These are phyloP conservation scores for Tilletia setariae DNA, from an alignment of 1,284 basidiomycete genomes.

Conservation along the genomic window DNA sequence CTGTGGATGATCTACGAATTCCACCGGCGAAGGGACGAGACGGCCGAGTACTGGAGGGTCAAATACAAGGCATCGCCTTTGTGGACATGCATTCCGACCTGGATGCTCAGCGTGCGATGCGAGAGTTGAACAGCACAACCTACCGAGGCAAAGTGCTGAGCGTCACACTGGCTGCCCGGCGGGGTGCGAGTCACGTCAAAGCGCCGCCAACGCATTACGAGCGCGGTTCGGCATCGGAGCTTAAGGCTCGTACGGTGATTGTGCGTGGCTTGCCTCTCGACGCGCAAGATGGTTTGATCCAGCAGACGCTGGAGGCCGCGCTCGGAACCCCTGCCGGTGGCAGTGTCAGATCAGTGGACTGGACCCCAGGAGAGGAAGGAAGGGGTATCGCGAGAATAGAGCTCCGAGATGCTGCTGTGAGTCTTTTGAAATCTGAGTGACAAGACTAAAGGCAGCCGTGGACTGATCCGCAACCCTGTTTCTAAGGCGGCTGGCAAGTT, in stretches of 20 bases:
- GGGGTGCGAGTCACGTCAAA: constrained; percentile 6
- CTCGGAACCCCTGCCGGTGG: constrained; percentile 25
- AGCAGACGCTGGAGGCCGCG: constrained; percentile 44
- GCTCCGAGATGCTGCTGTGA: constrained; percentile 26
- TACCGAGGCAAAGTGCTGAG: constrained; percentile 40
- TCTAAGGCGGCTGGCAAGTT: constrained; percentile 7
- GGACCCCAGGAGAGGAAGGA: constrained; percentile 32
- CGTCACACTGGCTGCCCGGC: constrained; percentile 31
- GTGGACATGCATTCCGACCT: constrained; percentile 70
- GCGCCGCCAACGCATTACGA: not conserved
- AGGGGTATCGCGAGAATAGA: constrained; percentile 32
- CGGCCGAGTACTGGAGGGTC: not conserved
- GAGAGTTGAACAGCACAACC: constrained; percentile 38
- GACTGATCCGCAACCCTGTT: not conserved
- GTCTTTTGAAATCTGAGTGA: not conserved
- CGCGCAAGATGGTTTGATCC: constrained; percentile 52
- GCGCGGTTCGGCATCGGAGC: constrained; percentile 18
- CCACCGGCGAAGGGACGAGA: constrained; percentile 67
- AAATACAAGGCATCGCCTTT: constrained; percentile 79
- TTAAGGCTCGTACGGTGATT: constrained; percentile 29
- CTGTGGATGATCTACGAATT: constrained; percentile 75
- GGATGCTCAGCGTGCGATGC: constrained; percentile 47
- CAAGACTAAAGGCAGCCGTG: not conserved
- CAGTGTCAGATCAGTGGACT: constrained; percentile 38
- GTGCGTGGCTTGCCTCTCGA: constrained; percentile 39